Evolutionary conservation across 148 eudicot genomes (phyloP), one percentile per base, ranked within the genome.

Genomic region (Persicaria maculosa): DNA sequence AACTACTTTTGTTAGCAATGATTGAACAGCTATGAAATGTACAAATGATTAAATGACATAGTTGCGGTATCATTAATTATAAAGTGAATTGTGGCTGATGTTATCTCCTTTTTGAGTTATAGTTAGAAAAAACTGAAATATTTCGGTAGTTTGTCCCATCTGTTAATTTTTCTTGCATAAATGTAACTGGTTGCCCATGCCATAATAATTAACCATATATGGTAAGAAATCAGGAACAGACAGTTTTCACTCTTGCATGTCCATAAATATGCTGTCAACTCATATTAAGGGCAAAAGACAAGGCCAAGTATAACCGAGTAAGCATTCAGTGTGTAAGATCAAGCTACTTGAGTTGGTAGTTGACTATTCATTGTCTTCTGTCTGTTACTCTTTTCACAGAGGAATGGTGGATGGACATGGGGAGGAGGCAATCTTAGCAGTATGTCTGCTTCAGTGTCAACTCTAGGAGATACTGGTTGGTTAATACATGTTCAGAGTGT

Each of bases 361-460:
- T 65, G 12, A 14, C 5, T 4, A 25, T 40, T 83, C 12, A 19
- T 55, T 62, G 11, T 75, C 54, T 36, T 44, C 48, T 74, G 25
- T 76, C 67, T 59, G 50, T 67, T n/a, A n/a, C n/a, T n/a, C n/a
- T n/a, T n/a, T n/a, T 75, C 43, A 75, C 85, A 96, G 99, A 96
- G 99, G 79, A 90, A 90, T 80, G 97, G 99, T 53, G 99, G 97
- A 76, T 92, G 90, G 80, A 86, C 89, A 58, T 96, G 99, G 99
- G 97, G 97, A 7, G 97, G 96, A 75, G 98, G 98, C 77, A 92
- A 89, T 75, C 91, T 96, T 64, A 96, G 99, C 84, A 89, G 99
- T 73, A 96, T 96, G 99, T 92, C 99, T 84, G 94, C 97, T 79
- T 96, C 99, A 72, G 99, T 96, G 55, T 88, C 99, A 72, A 92